Base-by-base conservation (phyloP, 2,329 filamentous ascomycete species). In the Diaporthe sp. region DNA sequence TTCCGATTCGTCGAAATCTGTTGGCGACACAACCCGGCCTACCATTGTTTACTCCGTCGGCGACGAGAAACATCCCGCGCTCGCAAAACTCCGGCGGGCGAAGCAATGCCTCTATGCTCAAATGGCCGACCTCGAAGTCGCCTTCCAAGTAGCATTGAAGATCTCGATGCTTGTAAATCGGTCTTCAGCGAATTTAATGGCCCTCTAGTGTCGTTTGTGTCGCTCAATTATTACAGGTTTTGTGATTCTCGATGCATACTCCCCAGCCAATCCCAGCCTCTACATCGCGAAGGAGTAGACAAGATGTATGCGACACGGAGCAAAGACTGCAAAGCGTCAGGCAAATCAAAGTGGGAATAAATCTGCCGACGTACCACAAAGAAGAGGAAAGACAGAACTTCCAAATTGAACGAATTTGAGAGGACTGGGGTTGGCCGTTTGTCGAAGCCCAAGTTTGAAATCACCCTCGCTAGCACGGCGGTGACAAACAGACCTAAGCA, bases 401-500 rank as follows among this genome's bases (percentile, higher is more conserved):
- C 61, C 4, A 12, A n/a, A 25, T 67, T 67, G 42, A 50, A 25
- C 3, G 30, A 25, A 2, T 28, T 52, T 25, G 30, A 25, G 25
- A 25, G 30, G 13, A 50, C 30, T 13, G 42, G 42, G 3, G 19
- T 50, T 50, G 42, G 28, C 28, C 61, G 50, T 10, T 17, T 33
- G n/a, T 67, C 61, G 12, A 67, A 67, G 22, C 61, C 61, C 13
- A 35, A 67, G 13, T 38, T 67, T 15, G 30, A 30, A 25, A 67
- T 67, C 22, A 52, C 12, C 17, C 61, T 67, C 22, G 61, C 42
- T 3, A 67, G 61, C 30, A 67, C 30, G 45, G 42, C 61, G 22
- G 61, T 67, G 17, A 67, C 30, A 25, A 67, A 67, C 3, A 67
- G 45, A 25, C 61, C 61, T 1, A 30, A 50, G 45, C 61, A 67